Conservation (phyloP, 371 early-diverging fungal genomes). For the Mortierella sp. region DNA sequence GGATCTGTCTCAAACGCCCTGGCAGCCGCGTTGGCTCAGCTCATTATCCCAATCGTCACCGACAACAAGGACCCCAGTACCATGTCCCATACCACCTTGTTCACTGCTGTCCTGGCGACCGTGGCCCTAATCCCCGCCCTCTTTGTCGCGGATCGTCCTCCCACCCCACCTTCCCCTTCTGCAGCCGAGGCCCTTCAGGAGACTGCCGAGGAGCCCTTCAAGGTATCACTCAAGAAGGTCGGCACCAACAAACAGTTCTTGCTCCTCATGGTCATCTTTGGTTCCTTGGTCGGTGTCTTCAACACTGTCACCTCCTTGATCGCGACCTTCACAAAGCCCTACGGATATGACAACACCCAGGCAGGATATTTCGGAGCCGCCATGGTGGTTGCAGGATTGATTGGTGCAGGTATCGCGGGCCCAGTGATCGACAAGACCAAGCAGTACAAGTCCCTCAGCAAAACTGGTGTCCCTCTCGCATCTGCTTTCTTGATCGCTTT, state of each 20-base stretch:
- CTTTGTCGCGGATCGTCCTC: slow-evolving; percentile 65
- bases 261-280: slow-evolving; percentile 68
- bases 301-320: slow-evolving; percentile 74
- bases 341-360: slow-evolving; percentile 72
- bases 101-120: slow-evolving; percentile 64
- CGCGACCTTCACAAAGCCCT: slow-evolving; percentile 73
- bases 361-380: slow-evolving; percentile 73
- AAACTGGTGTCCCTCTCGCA: slow-evolving; percentile 64
- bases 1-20: slow-evolving; percentile 61
- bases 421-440: slow-evolving; percentile 69
- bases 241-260: slow-evolving; percentile 68
- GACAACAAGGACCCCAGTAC: slow-evolving; percentile 42
- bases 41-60: slow-evolving; percentile 68
- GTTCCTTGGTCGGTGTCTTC: slow-evolving; percentile 73
- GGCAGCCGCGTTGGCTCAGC: slow-evolving; percentile 71
- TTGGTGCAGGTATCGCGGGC: slow-evolving; percentile 67
- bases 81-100: slow-evolving; percentile 62
- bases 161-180: slow-evolving; percentile 64
- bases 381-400: slow-evolving; percentile 68
- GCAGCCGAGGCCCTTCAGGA: slow-evolving; percentile 51
- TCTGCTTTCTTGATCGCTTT: slow-evolving; percentile 62
- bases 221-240: slow-evolving; percentile 62
- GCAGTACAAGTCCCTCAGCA: slow-evolving; percentile 63
- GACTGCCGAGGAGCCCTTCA: slow-evolving; percentile 60
- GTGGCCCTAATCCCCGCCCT: slow-evolving; percentile 63